These are phyloP conservation scores for Clonostachys rosea DNA, from an alignment of 2,329 filamentous ascomycete genomes.

Conservation along the genomic window DNA sequence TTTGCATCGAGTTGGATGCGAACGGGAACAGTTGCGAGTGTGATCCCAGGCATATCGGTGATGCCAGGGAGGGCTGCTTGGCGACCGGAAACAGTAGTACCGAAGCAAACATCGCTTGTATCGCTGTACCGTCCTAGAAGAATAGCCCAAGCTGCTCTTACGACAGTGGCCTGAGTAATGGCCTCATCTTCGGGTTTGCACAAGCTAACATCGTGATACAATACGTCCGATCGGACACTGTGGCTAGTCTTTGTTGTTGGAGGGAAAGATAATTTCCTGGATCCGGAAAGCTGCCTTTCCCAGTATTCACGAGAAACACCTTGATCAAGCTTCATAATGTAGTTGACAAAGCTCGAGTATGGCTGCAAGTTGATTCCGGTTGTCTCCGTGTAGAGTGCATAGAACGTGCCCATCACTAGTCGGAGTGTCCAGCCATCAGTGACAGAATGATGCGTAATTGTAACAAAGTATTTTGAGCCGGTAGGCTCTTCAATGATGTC, in stretches of 20 bases:
- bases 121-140: slow-evolving; percentile 18
- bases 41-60: slow-evolving; percentile 6
- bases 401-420: slow-evolving; percentile 1
- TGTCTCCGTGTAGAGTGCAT: neutral
- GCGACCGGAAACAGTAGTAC: slow-evolving; percentile 9
- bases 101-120: slow-evolving; percentile 18
- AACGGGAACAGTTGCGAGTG: slow-evolving; percentile 8
- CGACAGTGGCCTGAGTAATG: slow-evolving; percentile 7
- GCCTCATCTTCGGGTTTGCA: neutral
- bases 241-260: neutral
- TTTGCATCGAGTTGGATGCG: slow-evolving; percentile 2
- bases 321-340: slow-evolving; percentile 23
- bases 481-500: neutral
- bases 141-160: slow-evolving; percentile 4
- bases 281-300: neutral
- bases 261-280: slow-evolving; percentile 2
- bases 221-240: neutral
- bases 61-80: slow-evolving; percentile 6
- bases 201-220: neutral
- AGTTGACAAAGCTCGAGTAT: slow-evolving; percentile 35
- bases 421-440: slow-evolving; percentile 10
- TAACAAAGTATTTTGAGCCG: slow-evolving; percentile 6
- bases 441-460: slow-evolving; percentile 12
- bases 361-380: slow-evolving; percentile 1
- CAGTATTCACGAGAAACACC: neutral